phyloP scores from a whole-genome alignment of 164 flowering plant species.

The Kalanchoe fedtschenkoi region DNA sequence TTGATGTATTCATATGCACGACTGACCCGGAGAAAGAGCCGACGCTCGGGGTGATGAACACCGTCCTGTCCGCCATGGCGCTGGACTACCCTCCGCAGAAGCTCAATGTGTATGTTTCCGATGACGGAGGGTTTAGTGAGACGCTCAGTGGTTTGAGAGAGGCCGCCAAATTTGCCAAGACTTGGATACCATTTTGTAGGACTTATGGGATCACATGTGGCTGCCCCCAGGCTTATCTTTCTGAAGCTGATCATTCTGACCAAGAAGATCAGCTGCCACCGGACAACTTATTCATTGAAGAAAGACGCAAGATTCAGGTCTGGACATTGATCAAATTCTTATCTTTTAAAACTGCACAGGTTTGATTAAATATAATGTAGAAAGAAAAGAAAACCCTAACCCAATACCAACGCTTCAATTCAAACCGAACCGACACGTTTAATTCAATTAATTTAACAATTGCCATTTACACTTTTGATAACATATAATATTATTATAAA shows the following conservation, averaged over 20 bases:
- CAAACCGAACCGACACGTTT: too few relatives aligned
- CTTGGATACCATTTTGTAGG: conserved; percentile 64
- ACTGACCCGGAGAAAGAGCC: conserved; percentile 57
- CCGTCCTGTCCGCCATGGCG: conserved; percentile 58
- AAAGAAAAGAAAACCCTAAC: too few relatives aligned
- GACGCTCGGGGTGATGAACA: conserved; percentile 45
- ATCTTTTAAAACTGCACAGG: too few relatives aligned
- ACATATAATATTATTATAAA: neutral
- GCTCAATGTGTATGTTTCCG: conserved; percentile 54
- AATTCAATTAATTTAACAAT: too few relatives aligned
- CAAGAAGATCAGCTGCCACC: neutral
- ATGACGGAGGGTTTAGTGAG: conserved; percentile 45
- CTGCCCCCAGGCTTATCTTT: conserved; percentile 49
- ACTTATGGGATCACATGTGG: conserved; percentile 27
- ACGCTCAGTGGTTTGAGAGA: conserved; percentile 32
- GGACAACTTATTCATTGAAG: conserved; percentile 12
- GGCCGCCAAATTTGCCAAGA: conserved; percentile 32
- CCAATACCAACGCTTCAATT: too few relatives aligned
- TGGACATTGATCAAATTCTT: neutral
- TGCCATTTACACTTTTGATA: neutral
- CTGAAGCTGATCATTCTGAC: neutral
- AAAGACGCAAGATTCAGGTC: conserved; percentile 26
- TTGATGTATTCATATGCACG: conserved; percentile 53
- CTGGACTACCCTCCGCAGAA: conserved; percentile 56
- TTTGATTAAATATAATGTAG: too few relatives aligned